A percentile compares a stretch with the other conserved stretches of the same genome.
Conservation (phyloP, 129 eudicot species). For the Ambrosia trifida region DNA sequence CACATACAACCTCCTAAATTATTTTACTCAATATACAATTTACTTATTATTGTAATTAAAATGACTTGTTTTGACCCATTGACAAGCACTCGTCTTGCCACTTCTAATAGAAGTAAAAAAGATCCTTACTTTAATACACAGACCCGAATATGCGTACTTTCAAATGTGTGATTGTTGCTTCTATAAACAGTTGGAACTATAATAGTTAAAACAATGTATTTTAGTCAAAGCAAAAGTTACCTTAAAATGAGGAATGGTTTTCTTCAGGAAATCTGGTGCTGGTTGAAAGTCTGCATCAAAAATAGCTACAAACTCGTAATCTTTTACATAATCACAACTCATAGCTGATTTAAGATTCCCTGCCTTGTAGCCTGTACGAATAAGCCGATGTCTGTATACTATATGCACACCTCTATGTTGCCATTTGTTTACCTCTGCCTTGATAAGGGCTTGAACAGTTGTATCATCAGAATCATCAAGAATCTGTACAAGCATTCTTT, state of each 20-base stretch:
- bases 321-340: slow-evolving; percentile 84
- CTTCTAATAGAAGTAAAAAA: background rate
- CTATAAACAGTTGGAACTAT: background rate
- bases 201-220: background rate
- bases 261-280: slow-evolving; percentile 76
- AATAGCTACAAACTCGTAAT: slow-evolving; percentile 88
- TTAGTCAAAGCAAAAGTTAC: slow-evolving; percentile 32
- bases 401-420: slow-evolving; percentile 79
- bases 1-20: background rate
- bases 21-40: background rate
- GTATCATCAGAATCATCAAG: slow-evolving; percentile 80
- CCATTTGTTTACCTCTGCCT: slow-evolving; percentile 84
- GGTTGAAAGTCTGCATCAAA: slow-evolving; percentile 97
- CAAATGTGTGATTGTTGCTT: background rate
- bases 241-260: slow-evolving; percentile 81
- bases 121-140: background rate
- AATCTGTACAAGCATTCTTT: slow-evolving; percentile 83
- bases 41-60: background rate
- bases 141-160: background rate
- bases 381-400: slow-evolving; percentile 74
- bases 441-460: slow-evolving; percentile 65
- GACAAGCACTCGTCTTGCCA: background rate
- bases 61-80: slow-evolving; percentile 3
- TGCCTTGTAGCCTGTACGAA: slow-evolving; percentile 90
- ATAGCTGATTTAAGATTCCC: slow-evolving; percentile 91